Percentiles rank a stretch among this genome's conserved stretches.
Evolutionary conservation across 345 rosid species (phyloP).

Genomic region (Isatis tinctoria): DNA sequence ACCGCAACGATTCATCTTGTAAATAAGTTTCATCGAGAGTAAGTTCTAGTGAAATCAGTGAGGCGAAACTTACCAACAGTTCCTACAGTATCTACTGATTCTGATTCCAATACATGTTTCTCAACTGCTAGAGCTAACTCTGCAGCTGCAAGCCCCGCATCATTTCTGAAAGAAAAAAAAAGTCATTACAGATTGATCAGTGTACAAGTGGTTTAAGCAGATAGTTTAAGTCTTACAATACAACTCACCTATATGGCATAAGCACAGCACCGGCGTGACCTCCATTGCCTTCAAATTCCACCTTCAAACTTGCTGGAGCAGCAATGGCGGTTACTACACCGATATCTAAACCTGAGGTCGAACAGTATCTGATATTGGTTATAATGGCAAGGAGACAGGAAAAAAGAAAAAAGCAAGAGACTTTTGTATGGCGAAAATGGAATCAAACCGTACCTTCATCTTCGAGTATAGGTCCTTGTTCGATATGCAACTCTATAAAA

Average conservation of each 20-base stretch:
- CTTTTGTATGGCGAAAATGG: background rate
- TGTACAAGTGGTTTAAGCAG: background rate
- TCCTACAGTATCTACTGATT: slow-evolving; percentile 91
- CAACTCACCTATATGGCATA: slow-evolving; percentile 77
- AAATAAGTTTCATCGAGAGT: background rate
- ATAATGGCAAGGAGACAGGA: background rate
- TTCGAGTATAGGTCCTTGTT: slow-evolving; percentile 93
- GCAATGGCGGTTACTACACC: slow-evolving; percentile 95
- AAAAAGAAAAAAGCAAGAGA: background rate
- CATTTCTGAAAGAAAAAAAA: slow-evolving; percentile 48
- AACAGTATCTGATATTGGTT: background rate
- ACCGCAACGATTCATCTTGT: background rate
- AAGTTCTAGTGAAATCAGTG: background rate
- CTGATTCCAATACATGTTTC: slow-evolving; percentile 78
- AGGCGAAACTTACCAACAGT: slow-evolving; percentile 64
- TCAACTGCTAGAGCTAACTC: slow-evolving; percentile 91
- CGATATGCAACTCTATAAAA: slow-evolving; percentile 89
- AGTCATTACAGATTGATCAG: background rate
- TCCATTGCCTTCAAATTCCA: slow-evolving; percentile 89
- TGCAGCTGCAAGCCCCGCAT: slow-evolving; percentile 96
- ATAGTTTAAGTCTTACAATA: background rate
- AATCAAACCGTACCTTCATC: slow-evolving; percentile 52
- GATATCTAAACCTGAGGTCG: slow-evolving; percentile 54
- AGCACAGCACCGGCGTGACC: slow-evolving; percentile 97
- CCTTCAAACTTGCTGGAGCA: slow-evolving; percentile 93